Evolutionary conservation across 805 yeast species (phyloP).

Genomic region (Osmozyma mogii): DNA sequence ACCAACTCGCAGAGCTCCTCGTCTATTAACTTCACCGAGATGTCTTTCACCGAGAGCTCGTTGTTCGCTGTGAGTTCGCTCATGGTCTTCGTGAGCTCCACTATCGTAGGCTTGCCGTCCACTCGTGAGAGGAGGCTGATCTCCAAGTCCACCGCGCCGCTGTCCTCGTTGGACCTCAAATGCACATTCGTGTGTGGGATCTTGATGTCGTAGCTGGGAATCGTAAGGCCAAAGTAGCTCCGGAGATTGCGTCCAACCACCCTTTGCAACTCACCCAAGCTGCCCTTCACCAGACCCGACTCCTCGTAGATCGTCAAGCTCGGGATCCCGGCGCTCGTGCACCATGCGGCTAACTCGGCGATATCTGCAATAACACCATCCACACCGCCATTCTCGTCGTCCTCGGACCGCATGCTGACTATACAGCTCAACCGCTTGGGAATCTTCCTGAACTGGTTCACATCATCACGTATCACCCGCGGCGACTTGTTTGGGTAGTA

Average conservation of each 20-base stretch:
- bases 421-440: slow-evolving; percentile 75
- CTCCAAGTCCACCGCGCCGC: slow-evolving; percentile 39
- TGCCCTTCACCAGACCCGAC: slow-evolving; percentile 47
- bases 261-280: slow-evolving; percentile 44
- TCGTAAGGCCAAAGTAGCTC: slow-evolving; percentile 64
- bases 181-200: slow-evolving; percentile 60
- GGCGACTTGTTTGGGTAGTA: slow-evolving; percentile 72
- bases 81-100: slow-evolving; percentile 80
- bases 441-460: slow-evolving; percentile 59
- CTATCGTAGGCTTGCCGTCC: slow-evolving; percentile 88
- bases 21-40: slow-evolving; percentile 70
- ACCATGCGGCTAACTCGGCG: slow-evolving; percentile 79
- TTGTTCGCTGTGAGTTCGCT: slow-evolving; percentile 60
- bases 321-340: slow-evolving; percentile 79
- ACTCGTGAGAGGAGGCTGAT: slow-evolving; percentile 60
- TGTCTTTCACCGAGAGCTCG: slow-evolving; percentile 56
- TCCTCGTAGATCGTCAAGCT: slow-evolving; percentile 69
- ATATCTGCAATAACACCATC: slow-evolving; percentile 73
- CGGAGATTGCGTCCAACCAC: slow-evolving; percentile 52
- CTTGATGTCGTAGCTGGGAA: slow-evolving; percentile 55
- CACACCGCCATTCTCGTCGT: slow-evolving; percentile 83
- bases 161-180: slow-evolving; percentile 32
- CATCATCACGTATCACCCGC: slow-evolving; percentile 78
- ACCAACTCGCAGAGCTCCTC: slow-evolving; percentile 66
- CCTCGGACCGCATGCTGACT: slow-evolving; percentile 63